Evolutionary conservation across 1,284 basidiomycete species (phyloP).

Genomic region (Ustilago xerochloae): DNA sequence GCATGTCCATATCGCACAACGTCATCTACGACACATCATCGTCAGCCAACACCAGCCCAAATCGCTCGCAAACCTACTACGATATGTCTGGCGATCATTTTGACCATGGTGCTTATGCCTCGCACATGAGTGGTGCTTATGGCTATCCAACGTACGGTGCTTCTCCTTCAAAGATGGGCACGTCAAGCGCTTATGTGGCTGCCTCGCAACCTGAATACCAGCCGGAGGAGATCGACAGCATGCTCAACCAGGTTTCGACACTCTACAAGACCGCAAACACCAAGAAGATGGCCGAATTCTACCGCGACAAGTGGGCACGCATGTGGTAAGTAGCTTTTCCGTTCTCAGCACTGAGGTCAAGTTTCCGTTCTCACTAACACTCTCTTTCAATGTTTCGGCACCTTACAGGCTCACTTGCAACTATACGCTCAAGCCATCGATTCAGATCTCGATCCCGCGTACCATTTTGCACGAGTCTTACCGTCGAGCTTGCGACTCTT

Average conservation of each 20-base stretch:
- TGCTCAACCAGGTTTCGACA: slow-evolving; percentile 44
- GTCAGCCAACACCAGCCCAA: slow-evolving; percentile 38
- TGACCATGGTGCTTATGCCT: slow-evolving; percentile 18
- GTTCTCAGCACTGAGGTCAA: too few relatives aligned
- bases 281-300: slow-evolving; percentile 54
- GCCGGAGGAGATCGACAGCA: slow-evolving; percentile 42
- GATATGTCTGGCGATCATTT: slow-evolving; percentile 36
- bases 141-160: slow-evolving; percentile 21
- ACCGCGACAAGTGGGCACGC: slow-evolving; percentile 53
- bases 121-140: slow-evolving; percentile 25
- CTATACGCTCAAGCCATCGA: slow-evolving; percentile 51
- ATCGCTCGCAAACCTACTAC: slow-evolving; percentile 40
- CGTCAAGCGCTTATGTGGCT: slow-evolving; percentile 12
- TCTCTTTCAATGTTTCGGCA: not conserved
- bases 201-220: slow-evolving; percentile 30
- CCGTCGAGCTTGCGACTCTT: slow-evolving; percentile 45
- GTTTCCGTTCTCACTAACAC: not conserved
- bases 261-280: slow-evolving; percentile 52
- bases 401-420: slow-evolving; percentile 41
- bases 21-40: slow-evolving; percentile 43
- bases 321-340: slow-evolving; percentile 35
- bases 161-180: slow-evolving; percentile 21
- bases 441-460: slow-evolving; percentile 52
- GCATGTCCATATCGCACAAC: slow-evolving; percentile 38
- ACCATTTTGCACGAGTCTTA: slow-evolving; percentile 54